phyloP scores from a whole-genome alignment of 805 yeast genomes.

The Saccharomycopsis selenospora region DNA sequence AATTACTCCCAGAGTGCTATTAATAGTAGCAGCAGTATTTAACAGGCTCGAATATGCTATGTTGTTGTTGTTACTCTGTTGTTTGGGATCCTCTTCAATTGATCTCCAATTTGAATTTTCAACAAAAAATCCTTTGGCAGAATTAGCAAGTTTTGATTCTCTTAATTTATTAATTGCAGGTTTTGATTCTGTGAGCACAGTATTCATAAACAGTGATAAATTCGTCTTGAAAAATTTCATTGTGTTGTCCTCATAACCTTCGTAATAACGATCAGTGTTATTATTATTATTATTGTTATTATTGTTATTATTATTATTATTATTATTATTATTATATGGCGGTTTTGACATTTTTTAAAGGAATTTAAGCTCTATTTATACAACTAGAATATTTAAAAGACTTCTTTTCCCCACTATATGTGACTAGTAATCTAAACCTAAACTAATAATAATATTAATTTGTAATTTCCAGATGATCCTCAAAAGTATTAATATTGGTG shows the following conservation, averaged over 20 bases:
- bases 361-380: too few relatives aligned
- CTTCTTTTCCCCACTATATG: too few relatives aligned
- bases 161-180: background rate
- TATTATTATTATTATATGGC: background rate
- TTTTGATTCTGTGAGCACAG: background rate
- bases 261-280: background rate
- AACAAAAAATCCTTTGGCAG: background rate
- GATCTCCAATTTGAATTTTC: background rate
- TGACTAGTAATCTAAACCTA: too few relatives aligned
- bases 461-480: too few relatives aligned
- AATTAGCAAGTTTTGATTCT: background rate
- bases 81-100: background rate
- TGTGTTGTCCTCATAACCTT: background rate
- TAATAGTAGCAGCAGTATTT: background rate
- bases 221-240: slow-evolving; percentile 1
- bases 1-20: background rate
- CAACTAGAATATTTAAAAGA: too few relatives aligned
- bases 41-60: too few relatives aligned
- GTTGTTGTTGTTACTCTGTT: too few relatives aligned
- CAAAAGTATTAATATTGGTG: too few relatives aligned
- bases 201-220: background rate
- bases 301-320: background rate
- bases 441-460: too few relatives aligned
- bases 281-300: background rate
- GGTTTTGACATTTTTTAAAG: too few relatives aligned